Conservation (phyloP, 1,139 yeast species). For the Blastobotrys aristatus region DNA sequence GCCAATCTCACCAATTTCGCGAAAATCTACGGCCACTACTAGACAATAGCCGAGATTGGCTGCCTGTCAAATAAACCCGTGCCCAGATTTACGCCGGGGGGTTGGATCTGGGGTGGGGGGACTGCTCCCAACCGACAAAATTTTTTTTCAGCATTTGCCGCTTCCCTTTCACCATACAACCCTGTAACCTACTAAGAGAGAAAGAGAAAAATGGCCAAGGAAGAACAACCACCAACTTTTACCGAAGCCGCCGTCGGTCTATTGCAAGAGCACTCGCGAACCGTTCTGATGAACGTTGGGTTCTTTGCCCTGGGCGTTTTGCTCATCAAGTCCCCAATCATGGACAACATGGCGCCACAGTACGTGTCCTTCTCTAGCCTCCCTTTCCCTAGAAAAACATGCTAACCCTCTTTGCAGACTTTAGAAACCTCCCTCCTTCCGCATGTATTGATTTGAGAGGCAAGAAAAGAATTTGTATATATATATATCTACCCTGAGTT, state of each 20-base stretch:
- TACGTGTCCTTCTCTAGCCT: no score
- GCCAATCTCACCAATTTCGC: no score
- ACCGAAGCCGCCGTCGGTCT: slow-evolving; percentile 18
- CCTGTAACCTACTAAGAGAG: no score
- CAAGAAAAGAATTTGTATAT: neutral
- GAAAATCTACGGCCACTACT: no score
- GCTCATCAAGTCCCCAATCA: slow-evolving; percentile 37
- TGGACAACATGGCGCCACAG: slow-evolving; percentile 40
- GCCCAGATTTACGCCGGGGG: no score
- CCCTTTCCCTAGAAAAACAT: no score
- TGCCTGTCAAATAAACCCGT: no score
- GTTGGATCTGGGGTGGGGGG: no score
- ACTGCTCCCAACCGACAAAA: neutral
- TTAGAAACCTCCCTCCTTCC: neutral
- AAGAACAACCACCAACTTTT: slow-evolving; percentile 19
- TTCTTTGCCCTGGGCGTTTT: slow-evolving; percentile 36
- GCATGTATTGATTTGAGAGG: neutral
- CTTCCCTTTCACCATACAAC: neutral
- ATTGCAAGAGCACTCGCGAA: slow-evolving; percentile 22
- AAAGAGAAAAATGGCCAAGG: slow-evolving; percentile 19
- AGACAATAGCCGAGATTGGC: no score
- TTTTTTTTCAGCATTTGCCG: neutral
- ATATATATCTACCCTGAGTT: no score
- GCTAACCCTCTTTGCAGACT: neutral
- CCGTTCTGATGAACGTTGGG: slow-evolving; percentile 31